A percentile compares a stretch with the other conserved stretches of the same genome.
Conservation (phyloP, 495 filamentous ascomycete genomes). For the Baudoinia panamericana region DNA sequence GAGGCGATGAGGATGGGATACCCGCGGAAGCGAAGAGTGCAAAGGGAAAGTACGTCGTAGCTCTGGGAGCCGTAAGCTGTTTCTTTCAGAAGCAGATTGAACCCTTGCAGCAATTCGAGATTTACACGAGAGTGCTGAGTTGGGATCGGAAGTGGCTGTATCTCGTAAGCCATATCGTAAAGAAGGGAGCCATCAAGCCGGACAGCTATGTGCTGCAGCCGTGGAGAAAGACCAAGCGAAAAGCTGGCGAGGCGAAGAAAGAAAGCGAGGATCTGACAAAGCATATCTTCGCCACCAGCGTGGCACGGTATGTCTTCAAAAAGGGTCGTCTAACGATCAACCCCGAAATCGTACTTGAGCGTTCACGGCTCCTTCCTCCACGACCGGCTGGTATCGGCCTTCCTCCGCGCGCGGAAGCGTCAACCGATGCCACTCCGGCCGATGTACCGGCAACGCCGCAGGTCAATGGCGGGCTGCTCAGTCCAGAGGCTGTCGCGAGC, state of each 20-base stretch:
- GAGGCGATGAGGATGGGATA: constrained; percentile 21
- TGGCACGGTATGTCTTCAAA: constrained; percentile 87
- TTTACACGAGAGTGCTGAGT: constrained; percentile 50
- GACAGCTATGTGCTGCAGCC: constrained; percentile 36
- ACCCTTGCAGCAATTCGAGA: constrained; percentile 51
- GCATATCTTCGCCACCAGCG: constrained; percentile 52
- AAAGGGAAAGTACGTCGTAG: constrained; percentile 40
- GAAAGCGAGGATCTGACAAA: constrained; percentile 19
- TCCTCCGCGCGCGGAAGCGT: constrained; percentile 12
- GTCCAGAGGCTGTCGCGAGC: constrained; percentile 7
- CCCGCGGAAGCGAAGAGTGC: constrained; percentile 6
- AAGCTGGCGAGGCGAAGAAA: constrained; percentile 27
- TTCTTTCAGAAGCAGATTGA: constrained; percentile 56
- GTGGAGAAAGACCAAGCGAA: constrained; percentile 22
- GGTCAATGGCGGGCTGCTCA: neutral
- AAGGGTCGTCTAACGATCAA: constrained; percentile 72
- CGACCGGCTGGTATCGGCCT: constrained; percentile 27
- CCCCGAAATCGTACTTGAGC: constrained; percentile 60
- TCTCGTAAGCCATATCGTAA: constrained; percentile 57
- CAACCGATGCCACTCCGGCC: constrained; percentile 2
- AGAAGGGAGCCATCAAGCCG: constrained; percentile 42
- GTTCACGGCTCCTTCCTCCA: constrained; percentile 52
- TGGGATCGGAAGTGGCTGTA: constrained; percentile 85
- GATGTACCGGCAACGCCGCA: constrained; percentile 9
- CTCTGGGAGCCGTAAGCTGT: constrained; percentile 52